phyloP scores from a whole-genome alignment of 192 early-diverging fungal genomes.

The Spinellus fusiger region DNA sequence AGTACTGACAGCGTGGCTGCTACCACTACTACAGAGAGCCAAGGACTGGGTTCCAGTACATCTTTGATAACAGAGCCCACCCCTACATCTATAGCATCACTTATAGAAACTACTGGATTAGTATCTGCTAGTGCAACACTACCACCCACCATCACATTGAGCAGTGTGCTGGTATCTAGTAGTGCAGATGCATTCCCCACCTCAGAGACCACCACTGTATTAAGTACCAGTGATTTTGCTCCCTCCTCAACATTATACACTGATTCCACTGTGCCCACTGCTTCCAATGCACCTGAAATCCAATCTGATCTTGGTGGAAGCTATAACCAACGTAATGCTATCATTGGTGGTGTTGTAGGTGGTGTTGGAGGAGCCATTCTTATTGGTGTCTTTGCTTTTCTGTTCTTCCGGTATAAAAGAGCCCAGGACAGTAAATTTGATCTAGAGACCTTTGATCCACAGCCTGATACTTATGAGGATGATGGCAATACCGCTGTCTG shows the following conservation, averaged over 20 bases:
- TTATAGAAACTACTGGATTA: no score
- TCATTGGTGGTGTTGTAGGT: constrained; percentile 23
- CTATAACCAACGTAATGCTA: constrained; percentile 6
- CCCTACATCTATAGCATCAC: no score
- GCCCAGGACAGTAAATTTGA: neutral
- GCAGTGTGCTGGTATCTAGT: no score
- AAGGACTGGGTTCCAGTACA: neutral
- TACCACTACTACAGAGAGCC: neutral
- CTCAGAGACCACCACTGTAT: no score
- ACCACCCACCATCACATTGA: no score
- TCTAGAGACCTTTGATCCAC: constrained; percentile 21
- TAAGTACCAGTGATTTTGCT: no score
- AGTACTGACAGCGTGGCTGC: neutral
- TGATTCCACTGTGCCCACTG: neutral
- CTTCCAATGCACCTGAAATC: neutral
- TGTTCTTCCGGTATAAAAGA: constrained; percentile 8
- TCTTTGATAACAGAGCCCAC: neutral
- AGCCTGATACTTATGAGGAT: constrained; percentile 10
- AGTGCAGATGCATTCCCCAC: neutral
- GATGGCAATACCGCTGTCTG: neutral
- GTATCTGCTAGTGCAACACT: no score
- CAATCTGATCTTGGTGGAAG: neutral
- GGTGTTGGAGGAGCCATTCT: constrained; percentile 16
- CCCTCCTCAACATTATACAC: neutral
- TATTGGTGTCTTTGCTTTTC: constrained; percentile 1